A percentile compares a stretch with the other conserved stretches of the same genome.
Conservation (phyloP, 2,329 filamentous ascomycete species). For the Aureobasidium sp. region DNA sequence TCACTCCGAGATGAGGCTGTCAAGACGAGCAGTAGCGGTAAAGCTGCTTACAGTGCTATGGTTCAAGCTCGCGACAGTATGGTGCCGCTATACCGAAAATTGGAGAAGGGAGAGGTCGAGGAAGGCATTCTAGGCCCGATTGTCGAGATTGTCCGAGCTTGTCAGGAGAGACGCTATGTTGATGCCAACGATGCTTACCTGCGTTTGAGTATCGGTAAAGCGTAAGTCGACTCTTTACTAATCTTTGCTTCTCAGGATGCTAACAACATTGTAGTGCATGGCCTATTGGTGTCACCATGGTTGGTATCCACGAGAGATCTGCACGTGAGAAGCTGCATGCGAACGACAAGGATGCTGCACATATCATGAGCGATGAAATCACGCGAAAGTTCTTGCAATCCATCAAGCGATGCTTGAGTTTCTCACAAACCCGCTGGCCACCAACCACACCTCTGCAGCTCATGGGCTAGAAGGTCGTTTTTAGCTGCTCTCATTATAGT, state of each 20-base stretch:
- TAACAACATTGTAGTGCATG: slow-evolving; percentile 53
- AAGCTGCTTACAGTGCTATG: slow-evolving; percentile 77
- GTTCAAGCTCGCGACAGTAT: slow-evolving; percentile 80
- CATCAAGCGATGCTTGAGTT: slow-evolving; percentile 93
- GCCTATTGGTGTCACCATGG: slow-evolving; percentile 99
- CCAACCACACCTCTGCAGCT: slow-evolving; percentile 86
- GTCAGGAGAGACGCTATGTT: slow-evolving; percentile 86
- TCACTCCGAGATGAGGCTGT: slow-evolving; percentile 49
- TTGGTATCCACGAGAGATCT: slow-evolving; percentile 95
- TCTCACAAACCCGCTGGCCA: slow-evolving; percentile 94
- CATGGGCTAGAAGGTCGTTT: slow-evolving; percentile 63
- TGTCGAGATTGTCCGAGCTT: slow-evolving; percentile 83
- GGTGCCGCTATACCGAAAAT: slow-evolving; percentile 79
- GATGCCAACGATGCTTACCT: slow-evolving; percentile 96
- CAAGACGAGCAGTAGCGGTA: slow-evolving; percentile 69
- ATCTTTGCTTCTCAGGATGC: background rate
- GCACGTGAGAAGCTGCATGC: slow-evolving; percentile 93
- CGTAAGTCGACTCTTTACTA: slow-evolving; percentile 16
- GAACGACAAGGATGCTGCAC: slow-evolving; percentile 66
- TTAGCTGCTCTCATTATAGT: background rate
- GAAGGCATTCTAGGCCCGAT: slow-evolving; percentile 73
- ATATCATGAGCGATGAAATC: slow-evolving; percentile 94
- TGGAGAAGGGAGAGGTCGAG: slow-evolving; percentile 75
- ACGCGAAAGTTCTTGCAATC: slow-evolving; percentile 95
- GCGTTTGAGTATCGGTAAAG: slow-evolving; percentile 65